phyloP scores from a whole-genome alignment of 306 rosid species.

The Boehmeria nivea region DNA sequence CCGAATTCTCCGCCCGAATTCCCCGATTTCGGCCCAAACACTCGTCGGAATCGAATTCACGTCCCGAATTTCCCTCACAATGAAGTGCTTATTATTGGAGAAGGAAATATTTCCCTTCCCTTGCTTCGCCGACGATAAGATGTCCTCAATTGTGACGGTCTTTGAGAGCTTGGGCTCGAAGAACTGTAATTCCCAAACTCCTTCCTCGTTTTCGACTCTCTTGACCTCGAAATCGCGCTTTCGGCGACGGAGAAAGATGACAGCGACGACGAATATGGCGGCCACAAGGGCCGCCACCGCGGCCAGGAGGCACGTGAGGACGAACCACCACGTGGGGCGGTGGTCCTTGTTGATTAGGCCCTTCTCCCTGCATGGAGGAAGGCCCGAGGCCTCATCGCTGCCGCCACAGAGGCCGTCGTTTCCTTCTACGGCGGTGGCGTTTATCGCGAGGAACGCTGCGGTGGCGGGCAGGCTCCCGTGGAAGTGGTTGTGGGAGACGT shows the following conservation, averaged over 20 bases:
- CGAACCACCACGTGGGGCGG: constrained; percentile 35
- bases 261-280: not conserved
- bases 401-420: constrained; percentile 59
- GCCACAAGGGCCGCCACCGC: constrained; percentile 22
- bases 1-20: constrained; percentile 49
- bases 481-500: constrained; percentile 68
- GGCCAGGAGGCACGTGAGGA: constrained; percentile 31
- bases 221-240: constrained; percentile 29
- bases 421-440: constrained; percentile 64
- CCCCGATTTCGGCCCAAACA: constrained; percentile 47
- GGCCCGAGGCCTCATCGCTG: constrained; percentile 25
- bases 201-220: constrained; percentile 54
- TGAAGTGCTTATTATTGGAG: constrained; percentile 29
- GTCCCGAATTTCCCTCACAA: constrained; percentile 42
- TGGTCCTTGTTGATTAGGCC: constrained; percentile 1
- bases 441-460: constrained; percentile 65
- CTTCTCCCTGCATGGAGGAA: constrained; percentile 51
- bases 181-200: constrained; percentile 61
- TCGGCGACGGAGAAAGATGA: constrained; percentile 27
- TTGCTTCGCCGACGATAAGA: constrained; percentile 35
- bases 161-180: constrained; percentile 39
- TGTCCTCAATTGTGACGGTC: constrained; percentile 37
- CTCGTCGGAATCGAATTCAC: constrained; percentile 27
- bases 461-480: constrained; percentile 69
- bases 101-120: constrained; percentile 18